Evolutionary conservation across 495 filamentous ascomycete species (phyloP), one percentile per base, ranked within the genome.

Genomic region (Podospora tetraspora): DNA sequence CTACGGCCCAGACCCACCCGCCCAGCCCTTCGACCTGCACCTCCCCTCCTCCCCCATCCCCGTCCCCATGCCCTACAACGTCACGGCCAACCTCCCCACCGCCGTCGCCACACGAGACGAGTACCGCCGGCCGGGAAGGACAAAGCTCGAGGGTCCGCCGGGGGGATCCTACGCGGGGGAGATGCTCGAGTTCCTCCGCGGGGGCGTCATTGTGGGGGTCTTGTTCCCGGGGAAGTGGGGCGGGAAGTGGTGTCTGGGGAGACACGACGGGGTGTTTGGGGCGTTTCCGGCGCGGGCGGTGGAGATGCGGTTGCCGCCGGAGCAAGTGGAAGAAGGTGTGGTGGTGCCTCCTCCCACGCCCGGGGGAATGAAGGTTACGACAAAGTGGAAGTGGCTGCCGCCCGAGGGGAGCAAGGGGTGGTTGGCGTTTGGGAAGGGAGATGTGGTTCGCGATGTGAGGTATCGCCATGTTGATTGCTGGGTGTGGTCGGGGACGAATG

Each of bases 401-500:
- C 24, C 13, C 11, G 22, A 22, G 29, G 43, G 23, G 30, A 23
- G 6, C 0, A 34, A 32, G 22, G 71, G 70, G 9, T 84, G 82
- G 81, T 63, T 84, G 13, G 64, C 71, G 57, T 80, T 84, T 66
- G 75, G 70, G 21, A 82, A 80, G 69, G 79, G 79, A 10, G 81
- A 84, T 57, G 75, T 74, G 7, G 78, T 84, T 11, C 74, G 72
- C 1, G 73, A 78, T 68, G 76, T 84, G 21, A 70, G 71, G 7
- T 78, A 77, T 78, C 58, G 66, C 0, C 74, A 79, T 61, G 69
- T 71, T 22, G 74, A 83, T 59, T 79, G 82, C 52, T 84, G 82
- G 82, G 82, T 80, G 62, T 84, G 80, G 80, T 77, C 69, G 9
- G 82, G 81, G 5, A 78, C 72, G 57, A 82, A 79, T 58, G 77